Percentiles rank a stretch among this genome's conserved stretches.
Conservation (phyloP, 2,329 filamentous ascomycete genomes). For the Periconia sp. region DNA sequence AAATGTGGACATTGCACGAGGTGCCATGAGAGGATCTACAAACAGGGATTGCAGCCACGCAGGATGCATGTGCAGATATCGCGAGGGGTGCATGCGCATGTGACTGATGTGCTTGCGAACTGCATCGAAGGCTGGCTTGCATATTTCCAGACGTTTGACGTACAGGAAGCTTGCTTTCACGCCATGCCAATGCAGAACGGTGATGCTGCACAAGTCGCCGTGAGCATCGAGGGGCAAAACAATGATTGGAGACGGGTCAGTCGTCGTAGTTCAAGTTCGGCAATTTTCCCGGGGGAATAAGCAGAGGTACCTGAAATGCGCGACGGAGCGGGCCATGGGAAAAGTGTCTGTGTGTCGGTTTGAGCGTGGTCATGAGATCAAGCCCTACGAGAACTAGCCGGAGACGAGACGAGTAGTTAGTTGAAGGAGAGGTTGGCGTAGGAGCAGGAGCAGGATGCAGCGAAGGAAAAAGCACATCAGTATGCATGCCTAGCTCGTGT, state of each 20-base stretch:
- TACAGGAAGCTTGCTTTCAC: conserved; percentile 9
- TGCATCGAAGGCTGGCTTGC: conserved; percentile 6
- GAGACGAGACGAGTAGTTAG: neutral
- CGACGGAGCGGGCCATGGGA: no score
- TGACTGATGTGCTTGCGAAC: conserved; percentile 8
- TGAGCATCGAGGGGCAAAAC: no score
- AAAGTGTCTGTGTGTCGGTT: no score
- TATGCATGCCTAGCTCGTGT: no score
- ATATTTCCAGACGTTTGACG: conserved; percentile 9
- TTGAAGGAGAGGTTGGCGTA: no score
- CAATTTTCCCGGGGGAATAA: no score
- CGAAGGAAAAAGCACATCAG: no score
- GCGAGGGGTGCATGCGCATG: conserved; percentile 9
- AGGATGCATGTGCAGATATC: conserved; percentile 7
- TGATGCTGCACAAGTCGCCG: no score
- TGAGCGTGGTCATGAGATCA: conserved; percentile 7
- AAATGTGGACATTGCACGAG: conserved; percentile 1
- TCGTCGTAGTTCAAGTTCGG: no score
- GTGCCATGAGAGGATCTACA: conserved; percentile 15
- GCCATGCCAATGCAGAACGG: neutral
- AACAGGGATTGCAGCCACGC: conserved; percentile 10
- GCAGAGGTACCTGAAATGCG: no score
- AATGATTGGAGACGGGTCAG: no score
- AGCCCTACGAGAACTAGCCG: neutral
- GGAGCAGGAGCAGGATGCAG: no score